These are phyloP conservation scores for Pythium utonaiense DNA, from an alignment of 352 stramenopile genomes.

Conservation along the genomic window DNA sequence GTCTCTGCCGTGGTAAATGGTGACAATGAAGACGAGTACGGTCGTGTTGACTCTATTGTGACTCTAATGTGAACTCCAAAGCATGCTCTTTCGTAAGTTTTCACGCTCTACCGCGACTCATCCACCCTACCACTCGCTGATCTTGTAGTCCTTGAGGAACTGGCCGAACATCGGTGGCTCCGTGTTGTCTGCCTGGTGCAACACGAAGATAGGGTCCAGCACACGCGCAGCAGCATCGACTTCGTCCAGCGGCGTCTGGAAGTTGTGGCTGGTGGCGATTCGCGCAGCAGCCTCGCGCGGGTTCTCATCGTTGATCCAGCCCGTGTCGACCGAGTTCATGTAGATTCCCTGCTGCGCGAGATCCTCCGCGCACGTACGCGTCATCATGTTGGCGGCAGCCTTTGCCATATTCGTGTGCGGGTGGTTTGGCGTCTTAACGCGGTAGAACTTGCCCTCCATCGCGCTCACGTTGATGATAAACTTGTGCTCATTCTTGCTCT, in stretches of 20 bases:
- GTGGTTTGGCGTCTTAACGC: constrained; percentile 96
- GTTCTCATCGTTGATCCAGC: constrained; percentile 98
- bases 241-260: constrained; percentile 96
- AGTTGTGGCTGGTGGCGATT: constrained; percentile 90
- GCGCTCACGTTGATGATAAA: constrained; percentile 95
- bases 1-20: constrained; percentile 39
- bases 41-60: neutral
- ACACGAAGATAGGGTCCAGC: constrained; percentile 91
- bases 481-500: constrained; percentile 7
- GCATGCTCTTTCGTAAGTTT: no score
- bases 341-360: constrained; percentile 87
- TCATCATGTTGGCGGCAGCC: constrained; percentile 98
- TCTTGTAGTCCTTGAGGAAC: constrained; percentile 75
- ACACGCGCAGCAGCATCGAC: constrained; percentile 92
- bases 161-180: constrained; percentile 47
- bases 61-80: neutral
- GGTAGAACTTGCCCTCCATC: constrained; percentile 98
- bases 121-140: constrained; percentile 76
- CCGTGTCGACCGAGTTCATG: constrained; percentile 96
- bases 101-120: neutral
- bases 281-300: constrained; percentile 87
- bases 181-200: constrained; percentile 44
- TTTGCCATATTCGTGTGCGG: constrained; percentile 98
- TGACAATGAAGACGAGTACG: neutral
- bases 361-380: constrained; percentile 92